Base-by-base conservation (phyloP, 257 asterid genomes). In the Ligustrum vulgare region DNA sequence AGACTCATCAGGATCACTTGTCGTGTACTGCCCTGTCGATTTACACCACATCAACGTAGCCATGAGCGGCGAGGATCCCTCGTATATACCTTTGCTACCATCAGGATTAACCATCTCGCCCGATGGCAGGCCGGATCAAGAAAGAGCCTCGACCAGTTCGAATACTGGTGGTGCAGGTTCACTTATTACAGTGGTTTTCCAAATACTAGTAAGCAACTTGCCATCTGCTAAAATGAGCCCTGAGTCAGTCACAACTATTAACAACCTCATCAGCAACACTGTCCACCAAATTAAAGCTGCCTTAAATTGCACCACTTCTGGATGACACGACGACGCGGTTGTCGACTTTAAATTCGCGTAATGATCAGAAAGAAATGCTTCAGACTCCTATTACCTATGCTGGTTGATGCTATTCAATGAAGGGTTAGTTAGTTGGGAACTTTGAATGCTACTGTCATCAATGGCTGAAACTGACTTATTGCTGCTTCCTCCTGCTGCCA, bases 251-350 rank as follows among this genome's bases (percentile, higher is more conserved):
- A 84, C 86, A 71, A 93, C 99, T 5, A 91, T 95, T 41, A 95
- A 88, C 74, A 88, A 83, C 88, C 97, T 93, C 36, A 84, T 95
- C 78, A 74, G 90, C 37, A 86, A 78, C 85, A 95, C 97, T 3
- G 91, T 95, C 76, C 97, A 91, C 69, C 98, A 93, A 77, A 95
- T 95, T 72, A 95, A 93, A 84, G 82, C 93, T 25, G 96, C 99
- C 82, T 85, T 95, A 88, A 89, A 84, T 78, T 86, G 89, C 91
- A 67, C 75, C 8, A 41, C 87, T 63, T 87, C 89, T 2, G 81
- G 90, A 85, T 69, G 68, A 23, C 3, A 20, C 9, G 90, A 85
- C 65, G 68, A 23, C 3, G 37, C 9, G 22, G 1, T 16, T 22
- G 73, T 34, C 73, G 9, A 15, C 13, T 16, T 16, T 67, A 73